Evolutionary conservation across 2,329 filamentous ascomycete genomes (phyloP).

Genomic region (Polytolypa hystricis): DNA sequence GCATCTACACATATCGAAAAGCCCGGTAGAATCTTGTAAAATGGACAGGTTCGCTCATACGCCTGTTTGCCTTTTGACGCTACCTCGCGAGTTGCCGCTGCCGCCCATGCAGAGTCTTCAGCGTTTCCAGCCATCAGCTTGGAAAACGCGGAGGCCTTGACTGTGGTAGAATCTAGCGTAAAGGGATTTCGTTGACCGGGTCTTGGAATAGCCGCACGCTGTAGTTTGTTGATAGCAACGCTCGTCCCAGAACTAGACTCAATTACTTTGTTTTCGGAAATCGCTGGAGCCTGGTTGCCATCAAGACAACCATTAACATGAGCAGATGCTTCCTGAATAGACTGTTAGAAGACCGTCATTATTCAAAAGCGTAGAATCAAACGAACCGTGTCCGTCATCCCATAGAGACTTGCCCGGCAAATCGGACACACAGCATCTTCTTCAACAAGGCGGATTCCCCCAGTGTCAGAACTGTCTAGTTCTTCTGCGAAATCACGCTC

Average conservation of each 20-base stretch:
- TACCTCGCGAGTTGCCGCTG: slow-evolving; percentile 67
- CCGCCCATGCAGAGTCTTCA: slow-evolving; percentile 82
- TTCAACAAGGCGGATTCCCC: slow-evolving; percentile 37
- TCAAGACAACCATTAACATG: slow-evolving; percentile 95
- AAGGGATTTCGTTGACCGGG: slow-evolving; percentile 77
- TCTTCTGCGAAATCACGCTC: slow-evolving; percentile 6
- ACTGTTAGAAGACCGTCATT: no score
- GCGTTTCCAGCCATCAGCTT: slow-evolving; percentile 88
- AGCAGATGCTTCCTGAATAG: slow-evolving; percentile 55
- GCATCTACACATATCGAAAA: slow-evolving; percentile 92
- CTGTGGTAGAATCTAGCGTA: slow-evolving; percentile 32
- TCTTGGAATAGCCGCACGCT: slow-evolving; percentile 57
- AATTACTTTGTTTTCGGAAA: slow-evolving; percentile 12
- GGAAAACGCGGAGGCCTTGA: slow-evolving; percentile 62
- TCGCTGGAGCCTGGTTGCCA: slow-evolving; percentile 54
- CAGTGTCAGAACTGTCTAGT: slow-evolving; percentile 13
- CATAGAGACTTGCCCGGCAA: slow-evolving; percentile 55
- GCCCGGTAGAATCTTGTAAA: slow-evolving; percentile 95
- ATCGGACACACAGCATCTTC: slow-evolving; percentile 56
- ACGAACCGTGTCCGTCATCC: slow-evolving; percentile 39
- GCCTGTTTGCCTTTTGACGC: slow-evolving; percentile 73
- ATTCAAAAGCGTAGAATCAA: slow-evolving; percentile 5
- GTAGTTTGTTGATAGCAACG: slow-evolving; percentile 44
- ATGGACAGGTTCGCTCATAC: slow-evolving; percentile 84
- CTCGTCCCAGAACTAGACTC: slow-evolving; percentile 16